Evolutionary conservation across 768 basidiomycete species (phyloP), one percentile per base, ranked within the genome.

Genomic region (Tulasnella sp.): DNA sequence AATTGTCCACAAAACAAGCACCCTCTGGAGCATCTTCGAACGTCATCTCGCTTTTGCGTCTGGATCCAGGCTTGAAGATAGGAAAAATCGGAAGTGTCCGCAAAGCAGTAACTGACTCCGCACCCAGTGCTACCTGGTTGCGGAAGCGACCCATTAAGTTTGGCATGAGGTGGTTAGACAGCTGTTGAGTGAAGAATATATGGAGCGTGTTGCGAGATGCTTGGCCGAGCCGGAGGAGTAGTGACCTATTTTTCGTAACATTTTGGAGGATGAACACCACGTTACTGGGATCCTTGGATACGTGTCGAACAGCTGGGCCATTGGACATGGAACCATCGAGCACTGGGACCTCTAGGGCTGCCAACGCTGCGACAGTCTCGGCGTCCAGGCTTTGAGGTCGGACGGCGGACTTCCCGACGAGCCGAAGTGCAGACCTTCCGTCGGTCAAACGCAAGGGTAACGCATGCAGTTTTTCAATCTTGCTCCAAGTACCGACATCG

Each of bases 1-100:
- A n/a, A 27, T 62, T 27, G 38, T 76, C 75, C 36, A 76, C 75
- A 10, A 76, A 56, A 21, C 38, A 74, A 39, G 73, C n/a, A 4
- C 39, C 38, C 9, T 74, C 73, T 5, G 34, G 73, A 9, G n/a
- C 39, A 39, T 9, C 73, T 3, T 36, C 73, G 18, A 36, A 76
- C 31, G 48, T 56, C 10, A 36, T 19, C 5, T 4, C 34, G 16
- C 31, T 19, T 16, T 46, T 4, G 1, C 8, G 31, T 71, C 76
- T 24, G 3, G 0, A 38, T 3, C 76, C 56, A 9, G 76, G 38
- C 19, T 18, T 46, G n/a, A 77, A n/a, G 39, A 77, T 2, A 19
- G 56, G 76, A 38, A 52, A 77, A 10, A 77, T 58, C 3, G 76
- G 76, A 1, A 77, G 48, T 1, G 10, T n/a, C 7, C 42, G 56